Evolutionary conservation across 2,329 filamentous ascomycete genomes (phyloP), one percentile per base, ranked within the genome.

Genomic region (Talaromyces sp.): DNA sequence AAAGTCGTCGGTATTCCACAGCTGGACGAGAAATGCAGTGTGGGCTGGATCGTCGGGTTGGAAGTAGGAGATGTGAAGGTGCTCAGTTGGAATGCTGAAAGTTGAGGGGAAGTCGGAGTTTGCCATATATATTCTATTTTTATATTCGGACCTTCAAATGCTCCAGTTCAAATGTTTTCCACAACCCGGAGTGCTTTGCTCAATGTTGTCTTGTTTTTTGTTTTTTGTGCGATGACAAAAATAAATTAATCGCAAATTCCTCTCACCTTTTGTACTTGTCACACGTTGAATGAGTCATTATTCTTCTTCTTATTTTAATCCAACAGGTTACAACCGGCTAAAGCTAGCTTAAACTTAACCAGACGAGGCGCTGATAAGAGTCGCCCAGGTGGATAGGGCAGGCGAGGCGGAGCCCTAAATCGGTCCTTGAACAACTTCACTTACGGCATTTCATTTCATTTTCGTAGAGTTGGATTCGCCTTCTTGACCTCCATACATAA

Each of bases 21-120:
- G 46, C 21, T 19, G 53, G 24, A 58, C 51, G 24, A 58, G 24
- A 27, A 63, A 63, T 13, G 59, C 56, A 14, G 35, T 38, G 43
- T 63, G 62, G 11, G 51, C 38, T 13, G 55, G 43, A 6, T 60
- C 57, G 10, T 38, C 56, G 17, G 59, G 56, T 35, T 58, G 31
- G 27, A 63, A 29, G 35, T 63, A 60, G 7, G 62, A 58, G 49
- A 63, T 56, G 35, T 61, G 52, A 13, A 63, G 32, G n/a, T 43
- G 59, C n/a, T 63, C 43, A 24, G 62, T 58, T 50, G 46, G 31
- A 24, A 61, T 63, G 35, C 41, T 58, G 53, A 61, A 61, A 9
- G 32, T 46, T 31, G 62, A 53, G 19, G 60, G 54, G 14, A 56
- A 52, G 13, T 31, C 35, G 31, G 57, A 61, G 29, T 29, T 13